A percentile compares a stretch with the other conserved stretches of the same genome.
Evolutionary conservation across 139 green algal genomes (phyloP).

Genomic region (Astrephomene gubernaculifera): DNA sequence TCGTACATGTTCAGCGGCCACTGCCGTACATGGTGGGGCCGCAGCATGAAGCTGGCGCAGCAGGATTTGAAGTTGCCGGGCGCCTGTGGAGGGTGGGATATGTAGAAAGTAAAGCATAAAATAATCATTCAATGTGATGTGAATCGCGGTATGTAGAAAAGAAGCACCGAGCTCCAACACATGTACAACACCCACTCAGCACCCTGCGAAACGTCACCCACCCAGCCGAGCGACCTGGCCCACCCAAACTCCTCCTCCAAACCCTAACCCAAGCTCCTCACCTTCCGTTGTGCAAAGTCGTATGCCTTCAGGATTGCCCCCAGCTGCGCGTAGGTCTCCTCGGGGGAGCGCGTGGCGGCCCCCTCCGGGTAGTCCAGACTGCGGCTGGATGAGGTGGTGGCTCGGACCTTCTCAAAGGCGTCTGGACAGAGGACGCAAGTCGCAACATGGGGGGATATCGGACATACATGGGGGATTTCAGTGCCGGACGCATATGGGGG

Average conservation of each 20-base stretch:
- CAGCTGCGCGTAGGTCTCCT: conserved; percentile 24
- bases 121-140: too few relatives aligned
- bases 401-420: conserved; percentile 14
- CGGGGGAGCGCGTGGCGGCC: neutral
- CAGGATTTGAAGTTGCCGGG: conserved; percentile 36
- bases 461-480: too few relatives aligned
- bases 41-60: conserved; percentile 39
- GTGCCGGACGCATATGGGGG: too few relatives aligned
- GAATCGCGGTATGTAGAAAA: too few relatives aligned
- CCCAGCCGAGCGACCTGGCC: too few relatives aligned
- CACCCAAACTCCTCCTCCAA: too few relatives aligned
- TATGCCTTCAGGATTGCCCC: neutral
- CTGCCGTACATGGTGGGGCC: neutral
- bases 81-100: neutral
- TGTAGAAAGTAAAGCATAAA: too few relatives aligned
- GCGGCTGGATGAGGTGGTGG: neutral
- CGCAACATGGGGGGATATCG: too few relatives aligned
- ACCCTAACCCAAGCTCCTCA: neutral
- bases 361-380: conserved; percentile 28
- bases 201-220: too few relatives aligned
- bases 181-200: too few relatives aligned
- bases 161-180: too few relatives aligned
- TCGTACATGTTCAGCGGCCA: conserved; percentile 40
- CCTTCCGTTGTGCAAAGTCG: conserved; percentile 21
- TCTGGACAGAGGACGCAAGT: too few relatives aligned